A percentile compares a stretch with the other conserved stretches of the same genome.
phyloP scores from a whole-genome alignment of 805 yeast genomes.

The Osmozyma mogii region DNA sequence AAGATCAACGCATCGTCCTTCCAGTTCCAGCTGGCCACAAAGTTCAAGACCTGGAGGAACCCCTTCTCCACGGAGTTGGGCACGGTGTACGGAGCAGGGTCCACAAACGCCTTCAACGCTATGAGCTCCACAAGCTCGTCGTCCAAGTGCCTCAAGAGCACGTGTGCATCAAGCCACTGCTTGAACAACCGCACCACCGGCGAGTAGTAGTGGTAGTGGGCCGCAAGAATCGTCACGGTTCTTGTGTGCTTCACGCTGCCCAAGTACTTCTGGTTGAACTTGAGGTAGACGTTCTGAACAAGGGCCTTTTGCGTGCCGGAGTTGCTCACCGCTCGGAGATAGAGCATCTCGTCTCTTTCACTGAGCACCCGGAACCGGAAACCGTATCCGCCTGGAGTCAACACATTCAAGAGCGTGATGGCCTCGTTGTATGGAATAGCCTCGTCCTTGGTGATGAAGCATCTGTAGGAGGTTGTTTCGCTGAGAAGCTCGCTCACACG shows the following conservation, averaged over 20 bases:
- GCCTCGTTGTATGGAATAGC: conserved; percentile 59
- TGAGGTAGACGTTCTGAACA: conserved; percentile 53
- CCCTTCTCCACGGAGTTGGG: conserved; percentile 81
- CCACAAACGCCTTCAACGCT: conserved; percentile 78
- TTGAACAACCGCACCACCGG: conserved; percentile 81
- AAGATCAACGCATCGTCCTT: conserved; percentile 75
- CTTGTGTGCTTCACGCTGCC: conserved; percentile 77
- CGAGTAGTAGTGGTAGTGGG: conserved; percentile 64
- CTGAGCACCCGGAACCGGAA: conserved; percentile 70
- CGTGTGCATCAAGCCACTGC: conserved; percentile 81
- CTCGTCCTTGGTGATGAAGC: conserved; percentile 58
- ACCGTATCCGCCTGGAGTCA: conserved; percentile 87
- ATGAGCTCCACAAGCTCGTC: conserved; percentile 80
- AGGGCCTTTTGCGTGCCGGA: conserved; percentile 53
- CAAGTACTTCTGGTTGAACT: conserved; percentile 56
- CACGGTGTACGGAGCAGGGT: conserved; percentile 73
- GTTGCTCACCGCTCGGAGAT: conserved; percentile 63
- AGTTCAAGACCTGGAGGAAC: conserved; percentile 63
- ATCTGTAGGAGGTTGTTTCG: conserved; percentile 45
- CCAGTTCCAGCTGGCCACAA: conserved; percentile 90
- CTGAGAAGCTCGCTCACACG: conserved; percentile 47
- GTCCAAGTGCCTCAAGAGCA: conserved; percentile 58
- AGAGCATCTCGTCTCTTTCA: conserved; percentile 75
- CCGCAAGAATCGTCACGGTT: conserved; percentile 61
- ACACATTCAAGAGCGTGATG: conserved; percentile 50